Evolutionary conservation across 2,329 filamentous ascomycete species (phyloP).

Genomic region (Escovopsis sp.): DNA sequence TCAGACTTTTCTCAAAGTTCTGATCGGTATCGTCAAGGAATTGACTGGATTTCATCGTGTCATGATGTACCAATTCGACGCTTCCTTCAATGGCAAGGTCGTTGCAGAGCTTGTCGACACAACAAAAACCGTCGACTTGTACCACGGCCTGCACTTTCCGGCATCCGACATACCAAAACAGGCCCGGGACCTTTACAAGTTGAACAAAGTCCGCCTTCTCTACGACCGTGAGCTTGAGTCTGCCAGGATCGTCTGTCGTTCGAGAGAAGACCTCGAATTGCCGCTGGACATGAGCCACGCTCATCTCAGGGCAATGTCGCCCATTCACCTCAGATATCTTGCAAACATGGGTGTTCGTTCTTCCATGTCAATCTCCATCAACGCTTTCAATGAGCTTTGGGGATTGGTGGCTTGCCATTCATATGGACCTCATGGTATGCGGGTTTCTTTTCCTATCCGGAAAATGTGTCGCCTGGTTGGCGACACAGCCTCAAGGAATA

Average conservation of each 20-base stretch:
- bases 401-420: constrained; percentile 76
- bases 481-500: constrained; percentile 73
- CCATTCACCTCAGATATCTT: constrained; percentile 78
- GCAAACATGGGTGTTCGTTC: constrained; percentile 82
- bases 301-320: constrained; percentile 79
- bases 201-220: constrained; percentile 77
- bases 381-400: constrained; percentile 74
- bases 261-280: constrained; percentile 53
- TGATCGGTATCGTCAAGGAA: constrained; percentile 79
- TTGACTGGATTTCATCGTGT: constrained; percentile 82
- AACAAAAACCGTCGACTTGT: constrained; percentile 63
- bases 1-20: constrained; percentile 60
- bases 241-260: constrained; percentile 67
- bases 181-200: constrained; percentile 73
- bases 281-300: constrained; percentile 74
- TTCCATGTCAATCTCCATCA: constrained; percentile 90
- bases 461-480: constrained; percentile 86
- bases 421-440: constrained; percentile 64
- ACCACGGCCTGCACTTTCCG: constrained; percentile 78
- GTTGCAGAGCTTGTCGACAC: constrained; percentile 80
- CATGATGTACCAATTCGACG: constrained; percentile 87
- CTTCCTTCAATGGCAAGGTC: constrained; percentile 67
- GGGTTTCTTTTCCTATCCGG: constrained; percentile 80
- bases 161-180: constrained; percentile 78
- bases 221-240: constrained; percentile 75